These are phyloP conservation scores for Lipomyces spencermartinsiae DNA, from an alignment of 805 yeast genomes.

Conservation along the genomic window DNA sequence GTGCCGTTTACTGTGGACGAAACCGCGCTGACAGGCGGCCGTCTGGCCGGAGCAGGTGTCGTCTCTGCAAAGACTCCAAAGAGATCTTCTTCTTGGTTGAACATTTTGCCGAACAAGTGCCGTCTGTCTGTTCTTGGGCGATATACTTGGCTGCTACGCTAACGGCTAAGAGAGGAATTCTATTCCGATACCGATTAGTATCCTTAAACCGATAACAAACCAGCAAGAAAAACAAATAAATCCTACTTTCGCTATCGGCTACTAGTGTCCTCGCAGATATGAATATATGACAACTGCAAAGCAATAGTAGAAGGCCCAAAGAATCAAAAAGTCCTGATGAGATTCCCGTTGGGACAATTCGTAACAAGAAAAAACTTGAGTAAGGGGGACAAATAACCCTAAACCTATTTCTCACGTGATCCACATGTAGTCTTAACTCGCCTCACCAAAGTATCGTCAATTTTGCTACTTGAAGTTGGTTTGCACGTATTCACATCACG, in stretches of 20 bases:
- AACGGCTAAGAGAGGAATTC: background rate
- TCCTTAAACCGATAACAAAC: background rate
- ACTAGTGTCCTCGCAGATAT: background rate
- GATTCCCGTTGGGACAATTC: background rate
- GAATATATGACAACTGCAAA: background rate
- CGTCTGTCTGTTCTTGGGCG: background rate
- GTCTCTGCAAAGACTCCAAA: conserved; percentile 46
- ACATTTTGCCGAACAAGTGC: background rate
- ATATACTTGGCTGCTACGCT: background rate
- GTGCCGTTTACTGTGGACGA: background rate
- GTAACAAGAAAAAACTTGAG: background rate
- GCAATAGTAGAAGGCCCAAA: background rate
- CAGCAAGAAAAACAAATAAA: background rate
- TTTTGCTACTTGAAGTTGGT: background rate
- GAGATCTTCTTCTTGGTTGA: conserved; percentile 40
- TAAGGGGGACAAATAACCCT: background rate
- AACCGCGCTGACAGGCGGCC: background rate
- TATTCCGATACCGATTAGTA: background rate
- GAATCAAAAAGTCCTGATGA: background rate
- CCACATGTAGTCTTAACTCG: background rate
- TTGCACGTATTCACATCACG: background rate
- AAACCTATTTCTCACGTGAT: background rate
- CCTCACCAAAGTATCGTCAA: background rate
- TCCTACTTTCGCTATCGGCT: background rate
- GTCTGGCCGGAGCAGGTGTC: conserved; percentile 23